A percentile compares a stretch with the other conserved stretches of the same genome.
These are phyloP conservation scores for Asterochloris sp. DNA, from an alignment of 139 green algal genomes.

Conservation along the genomic window DNA sequence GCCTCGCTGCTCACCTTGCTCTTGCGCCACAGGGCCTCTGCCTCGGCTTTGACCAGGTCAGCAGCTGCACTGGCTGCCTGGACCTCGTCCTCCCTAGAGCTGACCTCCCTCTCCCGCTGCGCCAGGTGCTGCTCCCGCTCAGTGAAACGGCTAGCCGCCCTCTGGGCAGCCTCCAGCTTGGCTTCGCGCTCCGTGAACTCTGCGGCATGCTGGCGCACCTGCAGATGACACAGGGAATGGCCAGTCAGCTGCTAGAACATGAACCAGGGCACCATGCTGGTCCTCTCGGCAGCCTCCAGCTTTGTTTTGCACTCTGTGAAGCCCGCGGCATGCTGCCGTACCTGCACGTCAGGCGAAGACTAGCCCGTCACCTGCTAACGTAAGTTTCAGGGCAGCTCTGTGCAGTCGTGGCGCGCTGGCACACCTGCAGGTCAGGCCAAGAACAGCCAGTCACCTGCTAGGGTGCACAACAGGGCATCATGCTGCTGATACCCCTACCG, in stretches of 20 bases:
- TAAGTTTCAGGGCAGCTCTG: too few relatives aligned
- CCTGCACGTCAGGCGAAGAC: too few relatives aligned
- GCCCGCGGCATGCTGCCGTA: too few relatives aligned
- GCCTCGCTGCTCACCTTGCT: not conserved
- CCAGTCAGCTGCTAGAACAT: too few relatives aligned
- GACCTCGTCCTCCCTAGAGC: conserved; percentile 27
- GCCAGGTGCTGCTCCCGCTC: conserved; percentile 17
- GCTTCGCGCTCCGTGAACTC: conserved; percentile 39
- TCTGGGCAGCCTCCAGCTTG: conserved; percentile 16
- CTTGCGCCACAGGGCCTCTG: conserved; percentile 14
- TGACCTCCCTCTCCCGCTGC: conserved; percentile 9
- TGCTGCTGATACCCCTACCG: too few relatives aligned
- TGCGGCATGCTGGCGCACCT: conserved; percentile 20
- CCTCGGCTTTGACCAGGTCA: conserved; percentile 8
- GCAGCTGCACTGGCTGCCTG: conserved; percentile 17
- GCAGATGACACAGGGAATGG: not conserved
- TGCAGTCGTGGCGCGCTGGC: conserved; percentile 22
- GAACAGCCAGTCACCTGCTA: not conserved
- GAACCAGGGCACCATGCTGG: too few relatives aligned
- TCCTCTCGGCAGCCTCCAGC: too few relatives aligned
- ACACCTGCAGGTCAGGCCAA: not conserved
- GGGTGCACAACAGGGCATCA: too few relatives aligned
- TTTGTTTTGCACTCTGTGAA: too few relatives aligned
- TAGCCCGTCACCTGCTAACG: too few relatives aligned
- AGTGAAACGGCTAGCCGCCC: conserved; percentile 20